Evolutionary conservation across 345 rosid species (phyloP).

Genomic region (Cardiospermum halicacabum): DNA sequence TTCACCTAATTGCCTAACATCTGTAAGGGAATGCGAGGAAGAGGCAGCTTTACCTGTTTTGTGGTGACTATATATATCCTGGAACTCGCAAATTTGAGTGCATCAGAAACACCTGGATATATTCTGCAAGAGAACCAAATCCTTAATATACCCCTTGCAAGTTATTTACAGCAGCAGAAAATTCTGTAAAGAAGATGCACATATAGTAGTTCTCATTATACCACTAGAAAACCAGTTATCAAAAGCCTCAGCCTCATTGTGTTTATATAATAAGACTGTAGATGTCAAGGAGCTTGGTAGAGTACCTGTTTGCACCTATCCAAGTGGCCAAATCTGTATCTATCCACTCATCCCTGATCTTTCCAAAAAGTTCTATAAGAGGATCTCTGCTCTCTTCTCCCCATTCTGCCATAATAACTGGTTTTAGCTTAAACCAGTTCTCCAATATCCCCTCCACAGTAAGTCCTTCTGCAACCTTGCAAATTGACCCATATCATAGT

Average conservation of each 20-base stretch:
- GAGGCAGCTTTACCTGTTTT: conserved; percentile 52
- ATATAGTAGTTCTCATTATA: background rate
- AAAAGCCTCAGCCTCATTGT: too few relatives aligned
- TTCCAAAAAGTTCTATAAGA: conserved; percentile 71
- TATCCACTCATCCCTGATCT: conserved; percentile 92
- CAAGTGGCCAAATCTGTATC: conserved; percentile 63
- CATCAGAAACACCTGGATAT: conserved; percentile 89
- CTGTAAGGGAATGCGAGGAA: background rate
- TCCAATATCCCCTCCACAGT: conserved; percentile 64
- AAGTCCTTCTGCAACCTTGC: conserved; percentile 77
- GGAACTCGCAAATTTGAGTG: conserved; percentile 78
- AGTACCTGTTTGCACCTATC: conserved; percentile 94
- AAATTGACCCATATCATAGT: conserved; percentile 16
- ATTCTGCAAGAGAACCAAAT: conserved; percentile 44
- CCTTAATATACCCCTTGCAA: background rate
- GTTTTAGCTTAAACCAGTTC: conserved; percentile 72
- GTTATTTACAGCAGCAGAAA: background rate
- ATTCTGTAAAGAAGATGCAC: background rate
- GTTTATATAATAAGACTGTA: background rate
- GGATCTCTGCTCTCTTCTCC: conserved; percentile 62
- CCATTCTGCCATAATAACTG: conserved; percentile 81
- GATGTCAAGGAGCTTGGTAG: background rate
- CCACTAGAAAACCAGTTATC: background rate
- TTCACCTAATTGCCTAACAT: background rate
- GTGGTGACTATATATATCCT: conserved; percentile 76